Percentiles rank a stretch among this genome's conserved stretches.
These are phyloP conservation scores for Olyra latifolia DNA, from an alignment of 176 grass and related monocot species.

Conservation along the genomic window DNA sequence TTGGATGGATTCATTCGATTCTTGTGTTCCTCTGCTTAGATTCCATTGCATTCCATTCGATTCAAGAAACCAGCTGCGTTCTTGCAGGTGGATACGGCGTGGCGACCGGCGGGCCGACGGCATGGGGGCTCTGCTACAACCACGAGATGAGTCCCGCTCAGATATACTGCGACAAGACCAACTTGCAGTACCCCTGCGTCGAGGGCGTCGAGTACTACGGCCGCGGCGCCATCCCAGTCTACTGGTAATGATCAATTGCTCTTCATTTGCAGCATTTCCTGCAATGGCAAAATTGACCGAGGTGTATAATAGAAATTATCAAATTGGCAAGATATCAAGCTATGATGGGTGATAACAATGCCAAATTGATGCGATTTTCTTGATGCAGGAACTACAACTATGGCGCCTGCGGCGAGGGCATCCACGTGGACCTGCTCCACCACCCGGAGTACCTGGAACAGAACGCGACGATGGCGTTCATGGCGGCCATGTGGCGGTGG, in stretches of 20 bases:
- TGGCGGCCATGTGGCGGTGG: constrained; percentile 90
- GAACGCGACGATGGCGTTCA: constrained; percentile 86
- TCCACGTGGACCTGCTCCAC: constrained; percentile 64
- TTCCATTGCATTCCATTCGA: background rate
- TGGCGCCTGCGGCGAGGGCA: constrained; percentile 48
- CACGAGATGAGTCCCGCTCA: constrained; percentile 69
- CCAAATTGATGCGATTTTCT: background rate
- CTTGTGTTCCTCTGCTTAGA: background rate
- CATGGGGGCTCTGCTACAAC: constrained; percentile 92
- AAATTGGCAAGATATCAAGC: too few relatives aligned
- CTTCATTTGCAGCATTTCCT: background rate
- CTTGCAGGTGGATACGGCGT: constrained; percentile 68
- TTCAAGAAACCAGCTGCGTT: background rate
- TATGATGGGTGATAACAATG: background rate
- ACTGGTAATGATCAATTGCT: constrained; percentile 49
- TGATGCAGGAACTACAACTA: constrained; percentile 86
- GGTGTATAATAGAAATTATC: background rate
- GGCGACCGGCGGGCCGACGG: constrained; percentile 69
- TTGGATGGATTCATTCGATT: background rate
- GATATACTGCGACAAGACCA: constrained; percentile 59
- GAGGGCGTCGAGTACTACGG: constrained; percentile 82
- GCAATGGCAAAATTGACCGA: background rate
- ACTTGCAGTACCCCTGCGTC: constrained; percentile 61
- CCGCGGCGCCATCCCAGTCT: constrained; percentile 81
- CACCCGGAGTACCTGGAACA: constrained; percentile 95